Evolutionary conservation across 2,329 filamentous ascomycete species (phyloP).

Genomic region (Botrytis galanthina): DNA sequence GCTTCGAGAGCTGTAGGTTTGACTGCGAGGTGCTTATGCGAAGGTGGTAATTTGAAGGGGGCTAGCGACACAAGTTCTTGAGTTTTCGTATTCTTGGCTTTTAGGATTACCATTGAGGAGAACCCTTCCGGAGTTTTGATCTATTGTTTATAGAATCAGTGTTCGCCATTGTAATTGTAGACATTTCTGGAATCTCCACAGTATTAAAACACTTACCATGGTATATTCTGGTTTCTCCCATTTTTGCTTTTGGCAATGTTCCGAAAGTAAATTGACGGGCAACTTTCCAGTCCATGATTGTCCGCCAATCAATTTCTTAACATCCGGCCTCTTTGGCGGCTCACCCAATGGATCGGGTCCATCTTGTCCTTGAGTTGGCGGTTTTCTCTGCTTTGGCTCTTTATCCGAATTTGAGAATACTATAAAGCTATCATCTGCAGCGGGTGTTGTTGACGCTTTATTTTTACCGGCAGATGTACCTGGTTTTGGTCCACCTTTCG

Average conservation of each 20-base stretch:
- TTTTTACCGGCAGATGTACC: slow-evolving; percentile 35
- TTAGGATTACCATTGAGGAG: slow-evolving; percentile 78
- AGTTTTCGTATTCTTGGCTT: slow-evolving; percentile 75
- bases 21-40: slow-evolving; percentile 71
- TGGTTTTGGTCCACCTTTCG: slow-evolving; percentile 38
- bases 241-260: slow-evolving; percentile 93
- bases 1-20: slow-evolving; percentile 85
- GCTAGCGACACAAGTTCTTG: slow-evolving; percentile 72
- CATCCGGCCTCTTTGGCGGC: slow-evolving; percentile 50
- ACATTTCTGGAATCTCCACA: neutral
- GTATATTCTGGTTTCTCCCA: slow-evolving; percentile 95
- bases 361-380: slow-evolving; percentile 27
- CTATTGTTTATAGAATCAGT: slow-evolving; percentile 37
- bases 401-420: slow-evolving; percentile 59
- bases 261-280: slow-evolving; percentile 86
- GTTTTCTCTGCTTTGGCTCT: slow-evolving; percentile 41
- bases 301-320: slow-evolving; percentile 84
- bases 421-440: slow-evolving; percentile 52
- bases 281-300: slow-evolving; percentile 97
- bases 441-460: slow-evolving; percentile 30
- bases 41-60: slow-evolving; percentile 75
- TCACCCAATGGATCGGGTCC: slow-evolving; percentile 36
- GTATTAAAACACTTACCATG: slow-evolving; percentile 52
- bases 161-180: neutral
- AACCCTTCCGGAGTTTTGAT: slow-evolving; percentile 70